Conservation (phyloP, 805 yeast genomes). For the Myxozyma melibiosi region DNA sequence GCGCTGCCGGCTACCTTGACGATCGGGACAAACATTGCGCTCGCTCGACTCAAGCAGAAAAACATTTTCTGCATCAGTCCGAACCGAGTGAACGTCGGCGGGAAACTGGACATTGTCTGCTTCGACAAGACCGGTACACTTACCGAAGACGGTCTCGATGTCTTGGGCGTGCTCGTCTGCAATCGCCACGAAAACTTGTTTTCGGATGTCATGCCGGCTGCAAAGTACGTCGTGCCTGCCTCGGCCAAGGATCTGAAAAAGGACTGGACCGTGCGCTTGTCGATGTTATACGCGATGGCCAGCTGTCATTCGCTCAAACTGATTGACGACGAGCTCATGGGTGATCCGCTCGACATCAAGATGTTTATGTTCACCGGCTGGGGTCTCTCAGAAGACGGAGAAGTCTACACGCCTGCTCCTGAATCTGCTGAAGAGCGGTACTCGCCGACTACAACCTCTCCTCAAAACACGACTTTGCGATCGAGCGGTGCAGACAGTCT, state of each 20-base stretch:
- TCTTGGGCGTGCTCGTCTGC: constrained; percentile 60
- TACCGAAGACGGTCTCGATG: constrained; percentile 95
- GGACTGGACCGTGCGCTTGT: constrained; percentile 25
- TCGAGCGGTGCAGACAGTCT: constrained; percentile 48
- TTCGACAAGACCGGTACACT: constrained; percentile 98
- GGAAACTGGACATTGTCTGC: constrained; percentile 84
- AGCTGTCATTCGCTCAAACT: constrained; percentile 85
- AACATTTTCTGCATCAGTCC: constrained; percentile 90
- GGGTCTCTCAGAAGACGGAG: constrained; percentile 69
- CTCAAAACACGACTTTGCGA: constrained; percentile 3
- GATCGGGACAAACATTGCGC: constrained; percentile 92
- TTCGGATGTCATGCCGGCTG: constrained; percentile 10
- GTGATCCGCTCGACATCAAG: constrained; percentile 91
- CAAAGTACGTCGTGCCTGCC: constrained; percentile 17
- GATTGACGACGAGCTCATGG: constrained; percentile 78
- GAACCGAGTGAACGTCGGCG: constrained; percentile 92
- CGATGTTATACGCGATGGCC: constrained; percentile 56
- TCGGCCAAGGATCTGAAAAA: constrained; percentile 2
- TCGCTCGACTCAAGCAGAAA: constrained; percentile 67
- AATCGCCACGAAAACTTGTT: constrained; percentile 23
- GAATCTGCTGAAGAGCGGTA: constrained; percentile 17
- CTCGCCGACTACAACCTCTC: constrained; percentile 5
- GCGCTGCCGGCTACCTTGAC: constrained; percentile 97
- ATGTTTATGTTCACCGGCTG: constrained; percentile 91
- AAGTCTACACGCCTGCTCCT: constrained; percentile 34